Conservation (phyloP, 768 basidiomycete species). For the Lyophyllum atratum region DNA sequence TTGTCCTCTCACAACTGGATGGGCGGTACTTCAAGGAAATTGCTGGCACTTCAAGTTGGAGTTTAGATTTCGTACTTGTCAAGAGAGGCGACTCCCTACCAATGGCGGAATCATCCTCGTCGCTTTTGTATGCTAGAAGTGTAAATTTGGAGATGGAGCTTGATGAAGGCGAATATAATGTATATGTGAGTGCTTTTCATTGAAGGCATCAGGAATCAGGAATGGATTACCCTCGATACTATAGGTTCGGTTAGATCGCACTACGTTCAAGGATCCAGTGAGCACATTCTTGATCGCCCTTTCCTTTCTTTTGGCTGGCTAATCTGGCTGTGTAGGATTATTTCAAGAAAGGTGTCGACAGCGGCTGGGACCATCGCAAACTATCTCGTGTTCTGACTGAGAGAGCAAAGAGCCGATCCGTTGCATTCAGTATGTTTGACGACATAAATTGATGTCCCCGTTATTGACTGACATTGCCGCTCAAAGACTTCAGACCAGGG, state of each 20-base stretch:
- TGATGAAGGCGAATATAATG: constrained; percentile 44
- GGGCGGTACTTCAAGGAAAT: constrained; percentile 51
- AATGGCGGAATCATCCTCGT: constrained; percentile 36
- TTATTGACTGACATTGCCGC: neutral
- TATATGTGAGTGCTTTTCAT: constrained; percentile 34
- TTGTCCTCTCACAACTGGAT: constrained; percentile 56
- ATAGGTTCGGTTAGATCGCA: constrained; percentile 36
- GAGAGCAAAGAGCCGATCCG: constrained; percentile 45
- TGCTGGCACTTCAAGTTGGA: constrained; percentile 43
- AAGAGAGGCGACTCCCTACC: constrained; percentile 44
- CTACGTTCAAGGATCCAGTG: constrained; percentile 22
- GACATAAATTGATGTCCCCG: neutral
- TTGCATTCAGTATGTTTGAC: constrained; percentile 43
- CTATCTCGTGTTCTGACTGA: constrained; percentile 43
- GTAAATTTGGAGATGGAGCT: constrained; percentile 44
- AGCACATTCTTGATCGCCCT: neutral
- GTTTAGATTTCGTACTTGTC: constrained; percentile 51
- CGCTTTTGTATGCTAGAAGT: constrained; percentile 39
- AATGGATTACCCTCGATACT: neutral
- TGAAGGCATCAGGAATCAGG: neutral
- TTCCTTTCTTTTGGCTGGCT: neutral
- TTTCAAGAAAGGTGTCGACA: constrained; percentile 25
- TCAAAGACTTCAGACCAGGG: constrained; percentile 36
- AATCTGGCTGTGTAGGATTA: constrained; percentile 16
- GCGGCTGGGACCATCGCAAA: constrained; percentile 39